Base-by-base conservation (phyloP, 192 early-diverging fungal genomes). In the Coemansia sp. region DNA sequence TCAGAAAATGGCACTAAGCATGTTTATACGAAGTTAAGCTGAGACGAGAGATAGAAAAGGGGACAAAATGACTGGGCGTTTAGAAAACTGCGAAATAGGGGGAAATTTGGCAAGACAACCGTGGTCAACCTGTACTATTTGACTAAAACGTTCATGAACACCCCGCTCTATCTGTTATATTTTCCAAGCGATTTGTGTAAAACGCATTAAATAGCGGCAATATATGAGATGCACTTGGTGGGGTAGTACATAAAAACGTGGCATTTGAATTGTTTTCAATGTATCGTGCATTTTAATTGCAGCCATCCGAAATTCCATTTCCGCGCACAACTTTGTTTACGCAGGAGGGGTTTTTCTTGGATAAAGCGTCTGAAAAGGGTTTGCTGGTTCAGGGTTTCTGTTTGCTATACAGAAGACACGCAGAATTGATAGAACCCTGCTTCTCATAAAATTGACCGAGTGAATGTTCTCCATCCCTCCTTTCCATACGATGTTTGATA, bases 201-300 rank as follows among this genome's bases (percentile, higher is more conserved):
- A 19, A 3, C 5, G 17, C 14, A 20, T 40, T 40, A 40, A 7
- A 40, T 40, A 48, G 8, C n/a, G n/a, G 20, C 25, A 54, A 54
- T 32, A 54, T 25, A 8, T 20, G 9, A 54, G 9, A 54, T 54
- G 32, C 53, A 29, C 53, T 15, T 32, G 7, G 14, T 25, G 19
- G 15, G 32, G 25, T 29, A 54, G 15, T 20, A 14, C 8, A 15
- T 29, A 32, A 54, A 33, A 54, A 54, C 32, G 53, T 54, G 53
- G 53, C 53, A 33, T 54, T 54, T 29, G 53, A 20, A 54, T 54
- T 33, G 25, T 54, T 54, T 33, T 54, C 53, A 54, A 54, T 54
- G 53, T 29, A 54, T 10, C 53, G 9, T 54, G 53, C 53, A 54
- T 3, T 54, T 54, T 25, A 32, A 54, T 33, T 54, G 53, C 20